Evolutionary conservation across 768 basidiomycete species (phyloP), one percentile per base, ranked within the genome.

Genomic region (Termitomyces eurrhizus): DNA sequence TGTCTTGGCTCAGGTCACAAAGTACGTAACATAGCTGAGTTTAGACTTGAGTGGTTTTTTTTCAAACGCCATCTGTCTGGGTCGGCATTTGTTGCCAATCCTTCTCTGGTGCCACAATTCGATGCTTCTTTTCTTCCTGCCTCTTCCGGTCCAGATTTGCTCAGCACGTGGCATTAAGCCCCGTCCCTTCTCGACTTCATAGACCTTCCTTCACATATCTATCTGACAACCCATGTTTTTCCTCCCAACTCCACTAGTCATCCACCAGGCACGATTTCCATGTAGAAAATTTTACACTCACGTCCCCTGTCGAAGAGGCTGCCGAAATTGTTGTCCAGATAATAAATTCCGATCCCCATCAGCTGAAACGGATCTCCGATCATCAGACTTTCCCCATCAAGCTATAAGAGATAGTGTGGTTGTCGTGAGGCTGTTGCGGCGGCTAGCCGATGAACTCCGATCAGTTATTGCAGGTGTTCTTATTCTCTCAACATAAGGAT

Each of bases 1-100:
- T 69, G 68, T 67, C 73, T 72, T 73, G 71, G 68, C 73, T 64
- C 64, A 57, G 67, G 67, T 64, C 61, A 64, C 58, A 56, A 4
- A 59, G 65, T 71, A 74, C 72, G 72, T 74, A 75, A 74, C 59
- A 63, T 61, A 37, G 56, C 68, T 67, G 59, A 68, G 65, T 71
- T 72, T 71, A 70, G 72, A 71, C 66, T 69, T 68, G 29, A 63
- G 65, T 60, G 24, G 52, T 53, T 13, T 59, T 53, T 59, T 53
- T 52, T 53, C 33, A 32, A 2, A 21, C 45, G 66, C 67, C 71
- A 62, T 59, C 61, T 60, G 36, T 57, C 65, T 67, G 68, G 67
- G 63, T 62, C 67, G 50, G 60, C 52, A 57, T 53, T 66, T 65
- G 53, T 62, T 57, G 57, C 59, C 59, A 62, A 55, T 62, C 60